phyloP scores from a whole-genome alignment of 2,329 filamentous ascomycete species.

The Fusarium sp. region DNA sequence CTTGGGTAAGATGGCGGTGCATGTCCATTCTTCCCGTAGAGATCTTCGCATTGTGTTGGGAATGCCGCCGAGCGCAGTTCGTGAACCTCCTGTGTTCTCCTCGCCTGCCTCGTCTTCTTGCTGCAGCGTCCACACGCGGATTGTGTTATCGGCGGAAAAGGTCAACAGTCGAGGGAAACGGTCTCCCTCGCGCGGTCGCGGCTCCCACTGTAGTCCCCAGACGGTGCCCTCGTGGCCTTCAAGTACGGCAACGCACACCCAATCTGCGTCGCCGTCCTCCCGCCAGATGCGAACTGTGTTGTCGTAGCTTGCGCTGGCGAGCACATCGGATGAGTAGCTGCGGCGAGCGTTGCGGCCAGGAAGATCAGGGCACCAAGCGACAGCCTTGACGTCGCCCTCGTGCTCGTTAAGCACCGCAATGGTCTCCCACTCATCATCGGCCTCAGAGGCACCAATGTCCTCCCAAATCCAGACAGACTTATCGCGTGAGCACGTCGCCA shows the following conservation, averaged over 20 bases:
- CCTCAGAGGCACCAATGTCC: constrained; percentile 79
- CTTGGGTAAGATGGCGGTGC: constrained; percentile 81
- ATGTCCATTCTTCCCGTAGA: constrained; percentile 86
- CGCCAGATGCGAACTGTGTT: constrained; percentile 91
- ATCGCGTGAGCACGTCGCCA: constrained; percentile 92
- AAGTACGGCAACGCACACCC: constrained; percentile 88
- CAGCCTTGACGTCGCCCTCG: constrained; percentile 93
- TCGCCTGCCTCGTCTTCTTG: constrained; percentile 61
- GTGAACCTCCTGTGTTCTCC: constrained; percentile 52
- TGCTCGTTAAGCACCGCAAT: constrained; percentile 96
- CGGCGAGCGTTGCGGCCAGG: constrained; percentile 62
- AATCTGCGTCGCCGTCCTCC: constrained; percentile 90
- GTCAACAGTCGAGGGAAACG: constrained; percentile 77
- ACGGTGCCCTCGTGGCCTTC: constrained; percentile 88
- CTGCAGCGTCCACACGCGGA: constrained; percentile 83
- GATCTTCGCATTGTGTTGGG: constrained; percentile 91
- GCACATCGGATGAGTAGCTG: constrained; percentile 75
- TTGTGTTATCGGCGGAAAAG: constrained; percentile 86
- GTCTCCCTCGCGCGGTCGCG: constrained; percentile 55
- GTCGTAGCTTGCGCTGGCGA: constrained; percentile 95
- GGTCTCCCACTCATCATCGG: constrained; percentile 96
- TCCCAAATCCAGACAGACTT: constrained; percentile 99
- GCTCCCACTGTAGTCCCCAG: constrained; percentile 87
- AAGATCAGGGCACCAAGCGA: constrained; percentile 88
- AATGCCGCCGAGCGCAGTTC: constrained; percentile 70